Evolutionary conservation across 1,284 basidiomycete genomes (phyloP), one percentile per base, ranked within the genome.

Genomic region (Ustilago vetiveriae): DNA sequence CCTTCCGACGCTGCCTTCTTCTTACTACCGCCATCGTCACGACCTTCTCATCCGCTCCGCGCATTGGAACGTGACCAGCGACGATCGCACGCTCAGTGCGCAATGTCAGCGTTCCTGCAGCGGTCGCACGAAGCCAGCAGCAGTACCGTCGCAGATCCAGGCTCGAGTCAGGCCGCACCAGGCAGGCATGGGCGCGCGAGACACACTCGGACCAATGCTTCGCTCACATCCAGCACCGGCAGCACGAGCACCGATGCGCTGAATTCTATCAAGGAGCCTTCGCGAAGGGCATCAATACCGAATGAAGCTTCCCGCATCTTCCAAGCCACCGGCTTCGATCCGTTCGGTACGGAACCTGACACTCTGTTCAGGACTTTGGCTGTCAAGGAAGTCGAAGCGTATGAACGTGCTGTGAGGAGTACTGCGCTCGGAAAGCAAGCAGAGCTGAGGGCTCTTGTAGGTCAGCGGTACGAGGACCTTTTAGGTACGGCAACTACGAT

Each of bases 401-500:
- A 70, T 30, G 59, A 64, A 14, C 27, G 48, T 16, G 47, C 65
- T 1, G 62, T 70, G 29, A 36, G 57, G 11, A 42, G 35, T 17
- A 51, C 56, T 1, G 73, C 75, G 10, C 40, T 49, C 1, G 54
- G 45, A 6, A 75, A 75, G 55, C 65, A 74, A 33, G 48, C 62
- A 10, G 70, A 74, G 27, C 66, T 73, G 3, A 49, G 70, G 9
- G 40, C 38, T 5, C 72, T 79, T 6, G 77, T 79, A 0, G 72
- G 73, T 17, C 62, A 76, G 35, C 53, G 72, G 14, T 79, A 76
- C 40, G 43, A 69, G 29, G 77, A 78, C 29, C 49, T 79, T 38
- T 65, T 79, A 11, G 60, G 60, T 37, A 71, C 76, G 16, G 74
- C 77, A 32, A 68, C 64, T 38, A 70, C 75, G 21, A 71, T 79